phyloP scores from a whole-genome alignment of 345 rosid species.

The Populus davidiana region DNA sequence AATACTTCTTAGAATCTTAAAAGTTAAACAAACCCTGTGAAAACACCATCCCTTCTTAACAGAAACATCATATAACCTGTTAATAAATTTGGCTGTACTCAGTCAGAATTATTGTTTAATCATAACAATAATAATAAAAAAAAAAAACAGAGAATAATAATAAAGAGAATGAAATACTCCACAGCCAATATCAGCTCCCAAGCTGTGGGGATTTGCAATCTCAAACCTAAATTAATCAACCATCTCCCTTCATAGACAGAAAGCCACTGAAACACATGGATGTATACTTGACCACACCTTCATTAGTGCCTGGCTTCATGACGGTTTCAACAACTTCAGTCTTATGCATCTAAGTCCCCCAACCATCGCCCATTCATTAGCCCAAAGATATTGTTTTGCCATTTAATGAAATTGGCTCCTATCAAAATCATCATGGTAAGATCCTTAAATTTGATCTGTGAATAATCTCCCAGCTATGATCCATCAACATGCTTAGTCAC shows the following conservation, averaged over 20 bases:
- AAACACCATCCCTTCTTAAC: neutral
- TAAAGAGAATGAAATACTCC: neutral
- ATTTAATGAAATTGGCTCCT: neutral
- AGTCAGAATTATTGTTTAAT: neutral
- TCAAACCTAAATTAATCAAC: neutral
- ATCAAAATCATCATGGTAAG: neutral
- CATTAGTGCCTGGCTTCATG: neutral
- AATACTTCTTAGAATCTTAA: neutral
- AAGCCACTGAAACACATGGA: neutral
- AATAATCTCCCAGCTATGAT: neutral
- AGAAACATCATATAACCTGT: neutral
- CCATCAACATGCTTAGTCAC: neutral
- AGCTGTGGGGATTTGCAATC: conserved; percentile 4
- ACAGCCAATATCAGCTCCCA: neutral
- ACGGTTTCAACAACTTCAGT: neutral
- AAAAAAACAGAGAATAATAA: too few relatives aligned
- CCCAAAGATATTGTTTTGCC: neutral
- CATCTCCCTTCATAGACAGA: neutral
- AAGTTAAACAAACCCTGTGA: neutral
- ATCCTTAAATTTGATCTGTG: neutral
- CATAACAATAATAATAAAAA: neutral
- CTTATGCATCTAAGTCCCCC: neutral
- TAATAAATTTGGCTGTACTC: neutral
- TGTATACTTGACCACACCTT: neutral
- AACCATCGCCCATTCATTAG: neutral